Evolutionary conservation across 805 yeast species (phyloP).

Genomic region (Monosporozyma aerobia): DNA sequence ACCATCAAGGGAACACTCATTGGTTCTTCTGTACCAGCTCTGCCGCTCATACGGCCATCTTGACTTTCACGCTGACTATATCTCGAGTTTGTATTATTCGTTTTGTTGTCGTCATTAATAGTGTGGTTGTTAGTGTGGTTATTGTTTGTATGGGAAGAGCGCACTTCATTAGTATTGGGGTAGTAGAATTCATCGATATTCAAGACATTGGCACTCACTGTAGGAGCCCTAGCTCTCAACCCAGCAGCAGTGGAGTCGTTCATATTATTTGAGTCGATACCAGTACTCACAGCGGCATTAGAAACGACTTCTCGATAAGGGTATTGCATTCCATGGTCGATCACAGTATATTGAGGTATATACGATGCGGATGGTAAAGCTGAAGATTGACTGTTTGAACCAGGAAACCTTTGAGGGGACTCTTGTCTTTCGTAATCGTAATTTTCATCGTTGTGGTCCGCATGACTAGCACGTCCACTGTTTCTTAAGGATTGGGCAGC

Average conservation of each 20-base stretch:
- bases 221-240: conserved; percentile 14
- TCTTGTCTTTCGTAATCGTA: conserved; percentile 19
- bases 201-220: conserved; percentile 18
- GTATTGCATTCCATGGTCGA: conserved; percentile 10
- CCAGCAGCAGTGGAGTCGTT: conserved; percentile 2
- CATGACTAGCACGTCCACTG: background rate
- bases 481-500: background rate
- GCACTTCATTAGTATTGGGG: conserved; percentile 3
- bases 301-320: conserved; percentile 29
- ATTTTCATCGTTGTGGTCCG: conserved; percentile 4
- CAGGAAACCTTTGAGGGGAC: conserved; percentile 5
- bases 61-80: conserved; percentile 1
- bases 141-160: background rate
- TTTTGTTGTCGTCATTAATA: background rate
- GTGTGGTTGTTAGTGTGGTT: background rate
- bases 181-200: conserved; percentile 13
- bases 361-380: conserved; percentile 14
- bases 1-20: conserved; percentile 25
- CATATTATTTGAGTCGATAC: conserved; percentile 5
- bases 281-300: conserved; percentile 19
- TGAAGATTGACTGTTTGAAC: background rate
- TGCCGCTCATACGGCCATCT: conserved; percentile 2
- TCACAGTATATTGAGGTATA: conserved; percentile 20
- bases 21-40: conserved; percentile 5
- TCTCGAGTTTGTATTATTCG: background rate